Evolutionary conservation across 305 asterid species (phyloP), one percentile per base, ranked within the genome.

Genomic region (Plantago lanceolata): DNA sequence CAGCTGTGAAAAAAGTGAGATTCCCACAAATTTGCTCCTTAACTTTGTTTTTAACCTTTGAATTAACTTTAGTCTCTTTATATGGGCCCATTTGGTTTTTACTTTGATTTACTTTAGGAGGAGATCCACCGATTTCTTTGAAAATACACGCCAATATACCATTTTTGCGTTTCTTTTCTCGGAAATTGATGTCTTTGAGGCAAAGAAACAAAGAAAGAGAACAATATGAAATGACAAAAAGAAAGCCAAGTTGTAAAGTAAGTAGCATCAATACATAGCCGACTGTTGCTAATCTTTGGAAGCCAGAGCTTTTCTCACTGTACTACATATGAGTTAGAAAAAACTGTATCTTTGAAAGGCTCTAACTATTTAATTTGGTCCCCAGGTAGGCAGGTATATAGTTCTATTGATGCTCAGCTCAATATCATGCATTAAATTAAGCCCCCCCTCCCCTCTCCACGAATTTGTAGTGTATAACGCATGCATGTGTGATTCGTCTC

Each of bases 61-160:
- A 56, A 56, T 20, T 29, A 18, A 29, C 61, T 56, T 56, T 56
- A 56, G 9, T 29, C 61, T n/a, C 16, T 33, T 29, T 26, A 56
- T 26, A 56, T 28, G 44, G 61, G 61, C 0, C 61, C 61, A 15
- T 29, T 29, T 56, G 15, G n/a, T 28, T 55, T 28, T 55, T 16
- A 56, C 60, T 56, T 26, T 54, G 19, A 54, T 54, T 54, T 56
- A 56, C 61, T 56, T 56, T 56, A 40, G 20, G 59, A 54, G 59
- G 19, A 26, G 59, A 55, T 55, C 40, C 61, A 56, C 61, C 61
- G 61, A 26, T 56, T 56, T 56, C 43, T 56, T 56, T 56, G 61
- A 56, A 56, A 56, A 56, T 21, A 28, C 61, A 56, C 60, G 59
- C 43, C 59, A 54, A 26, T 40, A 26, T 56, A 15, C 24, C 37